These are phyloP conservation scores for Botrytis elliptica DNA, from an alignment of 2,329 filamentous ascomycete genomes.

Conservation along the genomic window DNA sequence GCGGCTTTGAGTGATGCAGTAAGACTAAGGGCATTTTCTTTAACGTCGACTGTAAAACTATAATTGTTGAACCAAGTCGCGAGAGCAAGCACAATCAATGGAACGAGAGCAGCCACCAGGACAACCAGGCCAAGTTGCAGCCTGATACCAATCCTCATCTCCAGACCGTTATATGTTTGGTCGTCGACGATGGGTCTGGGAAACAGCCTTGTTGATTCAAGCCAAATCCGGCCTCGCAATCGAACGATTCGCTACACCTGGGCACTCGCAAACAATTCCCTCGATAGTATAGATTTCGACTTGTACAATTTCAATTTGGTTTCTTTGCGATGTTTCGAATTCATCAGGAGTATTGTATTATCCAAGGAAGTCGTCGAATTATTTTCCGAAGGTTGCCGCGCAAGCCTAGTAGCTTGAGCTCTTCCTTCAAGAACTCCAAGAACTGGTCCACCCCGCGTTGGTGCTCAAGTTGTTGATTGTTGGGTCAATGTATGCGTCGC, in stretches of 20 bases:
- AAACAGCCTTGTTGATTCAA: constrained; percentile 3
- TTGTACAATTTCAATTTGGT: background rate
- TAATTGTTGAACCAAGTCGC: constrained; percentile 67
- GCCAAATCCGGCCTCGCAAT: constrained; percentile 7
- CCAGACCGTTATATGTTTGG: constrained; percentile 2
- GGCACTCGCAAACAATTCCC: background rate
- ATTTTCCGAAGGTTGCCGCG: background rate
- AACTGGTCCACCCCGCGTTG: constrained; percentile 3
- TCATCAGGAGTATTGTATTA: background rate
- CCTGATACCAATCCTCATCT: constrained; percentile 82
- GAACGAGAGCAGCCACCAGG: constrained; percentile 69
- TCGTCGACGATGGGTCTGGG: background rate
- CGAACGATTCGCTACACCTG: background rate
- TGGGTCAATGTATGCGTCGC: constrained; percentile 4
- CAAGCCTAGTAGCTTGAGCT: background rate
- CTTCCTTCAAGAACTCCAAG: background rate
- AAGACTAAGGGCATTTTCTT: constrained; percentile 64
- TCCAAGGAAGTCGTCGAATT: background rate
- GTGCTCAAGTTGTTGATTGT: background rate
- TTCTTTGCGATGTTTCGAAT: background rate
- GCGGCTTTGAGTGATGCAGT: constrained; percentile 85
- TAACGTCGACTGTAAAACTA: constrained; percentile 57
- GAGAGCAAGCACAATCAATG: constrained; percentile 75
- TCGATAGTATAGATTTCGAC: background rate
- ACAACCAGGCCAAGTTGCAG: constrained; percentile 83